A percentile compares a stretch with the other conserved stretches of the same genome.
phyloP scores from a whole-genome alignment of 2,329 filamentous ascomycete genomes.

The Botryotinia globosa region DNA sequence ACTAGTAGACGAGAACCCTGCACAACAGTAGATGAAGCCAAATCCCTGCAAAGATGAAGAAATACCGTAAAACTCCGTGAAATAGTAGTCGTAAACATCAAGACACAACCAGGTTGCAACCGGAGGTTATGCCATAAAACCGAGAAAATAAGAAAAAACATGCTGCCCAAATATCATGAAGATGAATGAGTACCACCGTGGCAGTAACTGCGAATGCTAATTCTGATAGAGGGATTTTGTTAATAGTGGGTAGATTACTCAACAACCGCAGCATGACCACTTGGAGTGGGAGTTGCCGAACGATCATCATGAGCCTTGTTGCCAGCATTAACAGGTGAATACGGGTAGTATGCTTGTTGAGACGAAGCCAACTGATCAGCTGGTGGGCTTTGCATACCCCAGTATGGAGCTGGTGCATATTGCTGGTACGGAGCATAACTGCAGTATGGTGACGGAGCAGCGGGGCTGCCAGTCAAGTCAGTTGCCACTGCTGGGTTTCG shows the following conservation, averaged over 20 bases:
- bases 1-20: constrained; percentile 19
- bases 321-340: constrained; percentile 19
- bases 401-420: constrained; percentile 24
- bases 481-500: constrained; percentile 15
- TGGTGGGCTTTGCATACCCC: constrained; percentile 22
- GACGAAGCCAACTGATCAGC: constrained; percentile 18
- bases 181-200: neutral
- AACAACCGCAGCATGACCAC: constrained; percentile 24
- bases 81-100: constrained; percentile 11
- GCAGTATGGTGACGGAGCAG: constrained; percentile 23
- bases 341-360: constrained; percentile 20
- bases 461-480: constrained; percentile 23
- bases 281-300: constrained; percentile 32
- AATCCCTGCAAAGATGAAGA: constrained; percentile 19
- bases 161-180: constrained; percentile 1
- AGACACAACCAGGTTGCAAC: constrained; percentile 8
- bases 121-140: neutral
- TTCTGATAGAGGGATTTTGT: constrained; percentile 16
- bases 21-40: constrained; percentile 20
- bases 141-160: neutral
- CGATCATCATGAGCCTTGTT: constrained; percentile 27
- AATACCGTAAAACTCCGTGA: constrained; percentile 15
- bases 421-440: constrained; percentile 25
- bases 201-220: neutral
- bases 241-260: constrained; percentile 25